Evolutionary conservation across 2,329 filamentous ascomycete species (phyloP).

Genomic region (Tolypocladium amazonense): DNA sequence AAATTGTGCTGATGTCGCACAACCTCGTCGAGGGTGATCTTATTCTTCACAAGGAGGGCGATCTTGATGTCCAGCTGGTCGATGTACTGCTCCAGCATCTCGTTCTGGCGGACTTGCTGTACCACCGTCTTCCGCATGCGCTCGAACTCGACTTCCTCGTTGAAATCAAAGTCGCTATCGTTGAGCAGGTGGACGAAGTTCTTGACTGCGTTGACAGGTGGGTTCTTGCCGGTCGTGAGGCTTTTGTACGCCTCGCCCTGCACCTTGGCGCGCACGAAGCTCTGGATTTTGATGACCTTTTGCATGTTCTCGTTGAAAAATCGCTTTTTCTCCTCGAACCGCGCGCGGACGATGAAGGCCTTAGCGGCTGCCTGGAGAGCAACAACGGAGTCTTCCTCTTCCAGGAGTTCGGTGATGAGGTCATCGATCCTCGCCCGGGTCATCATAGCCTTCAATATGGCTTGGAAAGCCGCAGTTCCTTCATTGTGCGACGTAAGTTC

Average conservation of each 20-base stretch:
- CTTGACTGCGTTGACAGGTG: conserved; percentile 91
- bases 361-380: conserved; percentile 66
- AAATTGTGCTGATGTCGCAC: conserved; percentile 95
- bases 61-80: conserved; percentile 99
- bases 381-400: conserved; percentile 66
- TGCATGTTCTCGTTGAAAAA: conserved; percentile 97
- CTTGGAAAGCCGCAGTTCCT: conserved; percentile 62
- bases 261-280: conserved; percentile 86
- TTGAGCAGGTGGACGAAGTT: conserved; percentile 97
- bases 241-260: conserved; percentile 98
- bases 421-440: conserved; percentile 63
- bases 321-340: conserved; percentile 74
- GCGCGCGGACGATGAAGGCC: conserved; percentile 61
- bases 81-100: conserved; percentile 95
- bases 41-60: conserved; percentile 95
- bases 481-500: conserved; percentile 59
- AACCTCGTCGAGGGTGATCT: conserved; percentile 96
- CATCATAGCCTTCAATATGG: conserved; percentile 67
- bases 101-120: conserved; percentile 93
- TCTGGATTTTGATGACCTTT: conserved; percentile 97
- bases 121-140: conserved; percentile 90
- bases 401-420: conserved; percentile 66
- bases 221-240: conserved; percentile 90
- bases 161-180: conserved; percentile 97
- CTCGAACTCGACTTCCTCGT: conserved; percentile 96